Base-by-base conservation (phyloP, 2,329 filamentous ascomycete genomes). In the Lachnellula suecica region DNA sequence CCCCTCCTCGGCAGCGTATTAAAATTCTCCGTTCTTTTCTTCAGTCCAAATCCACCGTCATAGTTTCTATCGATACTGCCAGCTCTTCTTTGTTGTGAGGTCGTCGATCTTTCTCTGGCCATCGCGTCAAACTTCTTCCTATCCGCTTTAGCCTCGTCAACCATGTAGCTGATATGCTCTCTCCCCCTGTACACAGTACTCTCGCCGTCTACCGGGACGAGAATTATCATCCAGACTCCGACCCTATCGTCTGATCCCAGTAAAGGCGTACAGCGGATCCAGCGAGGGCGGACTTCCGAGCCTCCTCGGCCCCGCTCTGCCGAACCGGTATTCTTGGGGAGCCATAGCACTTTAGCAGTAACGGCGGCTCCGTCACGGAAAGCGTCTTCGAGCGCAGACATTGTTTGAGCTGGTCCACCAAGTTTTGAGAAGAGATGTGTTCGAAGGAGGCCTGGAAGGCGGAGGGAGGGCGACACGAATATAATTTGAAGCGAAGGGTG, bases 201-300 rank as follows among this genome's bases (percentile, higher is more conserved):
- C n/a, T n/a, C n/a, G n/a, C n/a, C n/a, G n/a, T n/a, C n/a, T n/a
- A n/a, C n/a, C n/a, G n/a, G n/a, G n/a, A 57, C 35, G n/a, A 57
- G 46, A 2, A 57, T 49, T 13, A 57, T 46, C 55, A 57, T 54
- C 55, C 51, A 57, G 4, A 57, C 55, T 1, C 55, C 55, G 6
- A 51, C 43, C 4, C 35, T 43, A 7, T 51, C 49, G 19, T 52
- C 47, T 2, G 19, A 27, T 24, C 50, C 55, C 2, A 54, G 23
- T 22, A 57, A 17, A 6, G 52, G 55, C n/a, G 52, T 57, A 4
- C 49, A 52, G 10, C 52, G 54, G 11, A 57, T 50, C 52, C 49
- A 57, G 4, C 13, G 34, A 1, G 44, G 17, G 25, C 46, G n/a
- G 35, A 35, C 40, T 34, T 35, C n/a, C n/a, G n/a, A n/a, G n/a